phyloP scores from a whole-genome alignment of 2,329 filamentous ascomycete genomes.

The Seiridium cupressi region DNA sequence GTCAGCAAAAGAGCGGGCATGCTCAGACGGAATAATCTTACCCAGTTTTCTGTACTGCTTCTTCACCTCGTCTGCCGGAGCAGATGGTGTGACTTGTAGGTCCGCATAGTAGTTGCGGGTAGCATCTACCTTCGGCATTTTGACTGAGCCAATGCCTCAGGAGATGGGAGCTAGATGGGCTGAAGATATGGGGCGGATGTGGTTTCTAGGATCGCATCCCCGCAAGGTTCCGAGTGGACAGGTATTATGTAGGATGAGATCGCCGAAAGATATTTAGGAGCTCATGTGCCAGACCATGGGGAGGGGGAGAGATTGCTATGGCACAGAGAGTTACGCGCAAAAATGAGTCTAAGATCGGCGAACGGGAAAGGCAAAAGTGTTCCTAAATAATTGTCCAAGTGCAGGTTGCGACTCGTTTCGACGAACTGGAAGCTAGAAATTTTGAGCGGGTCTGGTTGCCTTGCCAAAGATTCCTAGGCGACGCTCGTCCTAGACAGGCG shows the following conservation, averaged over 20 bases:
- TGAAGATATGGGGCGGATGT: constrained; percentile 1
- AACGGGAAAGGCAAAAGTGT: no score
- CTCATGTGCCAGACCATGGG: no score
- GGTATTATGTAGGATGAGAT: not conserved
- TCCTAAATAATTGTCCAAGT: no score
- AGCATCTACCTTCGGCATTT: constrained; percentile 67
- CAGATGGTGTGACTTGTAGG: constrained; percentile 67
- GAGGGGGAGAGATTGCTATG: no score
- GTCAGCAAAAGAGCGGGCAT: not conserved
- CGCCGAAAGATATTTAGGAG: not conserved
- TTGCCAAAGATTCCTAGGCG: no score
- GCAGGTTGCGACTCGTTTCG: no score
- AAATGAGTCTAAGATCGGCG: not conserved
- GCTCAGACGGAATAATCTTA: constrained; percentile 32
- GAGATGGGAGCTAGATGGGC: not conserved
- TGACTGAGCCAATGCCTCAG: constrained; percentile 24
- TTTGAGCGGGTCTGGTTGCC: no score
- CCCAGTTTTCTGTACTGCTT: constrained; percentile 84
- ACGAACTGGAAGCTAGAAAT: no score
- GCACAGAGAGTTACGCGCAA: not conserved
- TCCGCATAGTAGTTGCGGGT: constrained; percentile 83
- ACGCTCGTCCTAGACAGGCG: no score
- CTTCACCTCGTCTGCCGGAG: constrained; percentile 74
- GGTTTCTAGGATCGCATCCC: not conserved
- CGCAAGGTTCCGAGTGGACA: not conserved